These are phyloP conservation scores for Imleria badia DNA, from an alignment of 768 basidiomycete species.

Conservation along the genomic window DNA sequence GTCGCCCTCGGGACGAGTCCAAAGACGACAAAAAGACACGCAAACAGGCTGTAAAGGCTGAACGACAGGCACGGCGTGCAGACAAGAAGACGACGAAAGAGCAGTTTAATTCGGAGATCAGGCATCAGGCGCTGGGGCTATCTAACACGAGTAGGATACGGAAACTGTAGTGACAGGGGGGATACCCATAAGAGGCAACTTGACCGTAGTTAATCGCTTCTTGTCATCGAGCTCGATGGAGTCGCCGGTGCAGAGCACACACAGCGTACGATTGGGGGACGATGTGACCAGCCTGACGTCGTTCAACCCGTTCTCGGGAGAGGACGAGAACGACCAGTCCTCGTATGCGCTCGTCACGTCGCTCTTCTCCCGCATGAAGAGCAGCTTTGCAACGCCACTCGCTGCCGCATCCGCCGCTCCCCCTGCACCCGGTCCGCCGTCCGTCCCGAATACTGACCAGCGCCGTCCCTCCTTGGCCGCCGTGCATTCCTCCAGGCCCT, in stretches of 20 bases:
- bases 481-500: constrained; percentile 45
- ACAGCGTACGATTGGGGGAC: constrained; percentile 44
- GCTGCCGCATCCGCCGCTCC: constrained; percentile 47
- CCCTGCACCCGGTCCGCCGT: constrained; percentile 29
- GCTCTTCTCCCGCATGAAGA: constrained; percentile 79
- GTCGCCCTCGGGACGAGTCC: constrained; percentile 73
- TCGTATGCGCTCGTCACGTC: constrained; percentile 84
- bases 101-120: constrained; percentile 60
- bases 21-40: constrained; percentile 71
- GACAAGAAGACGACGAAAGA: constrained; percentile 71
- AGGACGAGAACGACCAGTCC: constrained; percentile 87
- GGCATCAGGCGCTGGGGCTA: constrained; percentile 52
- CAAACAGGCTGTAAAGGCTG: constrained; percentile 67
- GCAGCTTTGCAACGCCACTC: constrained; percentile 67
- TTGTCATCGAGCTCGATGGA: constrained; percentile 32
- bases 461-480: constrained; percentile 57
- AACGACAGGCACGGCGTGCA: constrained; percentile 59
- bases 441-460: constrained; percentile 42
- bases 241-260: constrained; percentile 29
- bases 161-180: constrained; percentile 15
- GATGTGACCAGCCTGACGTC: constrained; percentile 78
- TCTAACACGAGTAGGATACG: constrained; percentile 32
- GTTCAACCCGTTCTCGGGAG: constrained; percentile 91
- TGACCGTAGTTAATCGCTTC: not conserved
- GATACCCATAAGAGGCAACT: constrained; percentile 13